Evolutionary conservation across 2,329 filamentous ascomycete genomes (phyloP).

Genomic region (Apiospora phragmitis): DNA sequence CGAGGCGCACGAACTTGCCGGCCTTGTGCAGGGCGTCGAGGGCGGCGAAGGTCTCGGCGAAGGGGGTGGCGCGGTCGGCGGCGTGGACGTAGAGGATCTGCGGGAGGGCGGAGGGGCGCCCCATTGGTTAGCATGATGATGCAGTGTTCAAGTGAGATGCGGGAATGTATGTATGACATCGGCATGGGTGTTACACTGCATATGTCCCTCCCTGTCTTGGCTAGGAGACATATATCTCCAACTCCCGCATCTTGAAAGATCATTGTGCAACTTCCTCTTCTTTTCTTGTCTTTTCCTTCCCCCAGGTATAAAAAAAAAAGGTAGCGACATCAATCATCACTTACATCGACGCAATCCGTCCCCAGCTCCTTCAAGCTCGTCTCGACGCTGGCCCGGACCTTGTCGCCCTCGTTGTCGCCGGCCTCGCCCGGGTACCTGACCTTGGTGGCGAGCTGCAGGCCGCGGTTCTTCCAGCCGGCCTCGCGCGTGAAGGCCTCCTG

Average conservation of each 20-base stretch:
- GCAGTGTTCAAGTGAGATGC: constrained; percentile 21
- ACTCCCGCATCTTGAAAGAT: not conserved
- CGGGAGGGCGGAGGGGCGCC: not conserved
- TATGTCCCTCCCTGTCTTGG: not conserved
- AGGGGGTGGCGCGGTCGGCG: constrained; percentile 67
- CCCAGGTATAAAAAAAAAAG: not conserved
- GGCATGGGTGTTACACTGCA: not conserved
- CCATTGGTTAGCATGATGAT: not conserved
- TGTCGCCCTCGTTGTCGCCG: constrained; percentile 63
- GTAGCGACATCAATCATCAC: constrained; percentile 24
- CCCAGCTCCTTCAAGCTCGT: constrained; percentile 70
- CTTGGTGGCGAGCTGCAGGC: constrained; percentile 78
- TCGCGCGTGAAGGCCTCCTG: constrained; percentile 80
- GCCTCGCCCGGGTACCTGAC: constrained; percentile 60
- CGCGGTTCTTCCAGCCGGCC: constrained; percentile 76
- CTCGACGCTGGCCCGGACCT: constrained; percentile 65
- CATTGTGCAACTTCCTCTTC: not conserved
- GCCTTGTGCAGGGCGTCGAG: constrained; percentile 81
- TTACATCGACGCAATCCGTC: constrained; percentile 69
- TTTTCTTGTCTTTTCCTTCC: not conserved
- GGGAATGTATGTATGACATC: not conserved
- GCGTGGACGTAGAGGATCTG: constrained; percentile 76
- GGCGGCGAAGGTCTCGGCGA: constrained; percentile 76
- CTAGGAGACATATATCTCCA: not conserved
- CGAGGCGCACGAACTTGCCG: constrained; percentile 80